Conservation (phyloP, 768 basidiomycete genomes). For the Hygrophorus pudorinus region DNA sequence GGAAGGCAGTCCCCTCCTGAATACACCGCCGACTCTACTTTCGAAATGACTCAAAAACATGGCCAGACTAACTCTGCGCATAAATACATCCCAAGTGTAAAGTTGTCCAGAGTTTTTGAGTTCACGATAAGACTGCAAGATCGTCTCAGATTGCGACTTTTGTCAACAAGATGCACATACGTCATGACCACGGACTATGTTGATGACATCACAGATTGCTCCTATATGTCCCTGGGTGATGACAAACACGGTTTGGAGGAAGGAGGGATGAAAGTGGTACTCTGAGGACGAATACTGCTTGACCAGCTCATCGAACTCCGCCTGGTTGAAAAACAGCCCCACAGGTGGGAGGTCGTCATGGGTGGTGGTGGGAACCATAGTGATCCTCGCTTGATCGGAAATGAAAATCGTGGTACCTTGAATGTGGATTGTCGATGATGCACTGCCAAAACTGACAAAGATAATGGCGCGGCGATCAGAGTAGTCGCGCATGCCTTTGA, state of each 20-base stretch:
- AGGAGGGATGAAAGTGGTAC: slow-evolving; percentile 8
- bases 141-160: background rate
- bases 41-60: too few species aligned
- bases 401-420: slow-evolving; percentile 3
- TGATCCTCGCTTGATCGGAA: slow-evolving; percentile 4
- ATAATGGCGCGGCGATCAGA: slow-evolving; percentile 4
- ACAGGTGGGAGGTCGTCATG: slow-evolving; percentile 5
- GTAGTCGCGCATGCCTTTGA: slow-evolving; percentile 8
- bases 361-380: slow-evolving; percentile 6
- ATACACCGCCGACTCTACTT: too few species aligned
- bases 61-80: slow-evolving; percentile 1
- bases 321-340: slow-evolving; percentile 9
- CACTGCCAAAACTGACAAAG: slow-evolving; percentile 12
- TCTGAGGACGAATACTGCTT: slow-evolving; percentile 2
- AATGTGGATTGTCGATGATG: background rate
- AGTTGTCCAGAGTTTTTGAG: background rate
- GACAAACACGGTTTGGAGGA: slow-evolving; percentile 6
- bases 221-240: slow-evolving; percentile 12
- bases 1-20: slow-evolving; percentile 6
- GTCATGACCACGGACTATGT: slow-evolving; percentile 3
- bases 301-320: slow-evolving; percentile 11
- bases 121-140: slow-evolving; percentile 11
- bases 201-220: slow-evolving; percentile 8
- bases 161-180: slow-evolving; percentile 6
- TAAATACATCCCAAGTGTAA: slow-evolving; percentile 5